Evolutionary conservation across 805 yeast genomes (phyloP).

Genomic region (Alloascoidea africana): DNA sequence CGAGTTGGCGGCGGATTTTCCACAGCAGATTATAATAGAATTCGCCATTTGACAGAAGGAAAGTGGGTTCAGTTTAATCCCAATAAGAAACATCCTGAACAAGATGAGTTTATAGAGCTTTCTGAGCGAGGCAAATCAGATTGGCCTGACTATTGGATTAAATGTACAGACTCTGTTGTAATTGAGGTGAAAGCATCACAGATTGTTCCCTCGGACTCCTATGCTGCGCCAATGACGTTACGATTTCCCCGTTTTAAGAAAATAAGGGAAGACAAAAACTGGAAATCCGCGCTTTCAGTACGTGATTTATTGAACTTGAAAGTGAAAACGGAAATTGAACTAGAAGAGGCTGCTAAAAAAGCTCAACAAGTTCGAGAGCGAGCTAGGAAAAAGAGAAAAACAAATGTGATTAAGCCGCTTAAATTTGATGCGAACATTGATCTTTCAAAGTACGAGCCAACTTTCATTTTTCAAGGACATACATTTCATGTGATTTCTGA

Average conservation of each 20-base stretch:
- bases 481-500: constrained; percentile 5
- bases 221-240: constrained; percentile 53
- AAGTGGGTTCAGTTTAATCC: constrained; percentile 38
- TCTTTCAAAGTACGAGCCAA: constrained; percentile 8
- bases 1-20: constrained; percentile 78
- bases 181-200: constrained; percentile 76
- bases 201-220: constrained; percentile 35
- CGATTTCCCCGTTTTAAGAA: constrained; percentile 61
- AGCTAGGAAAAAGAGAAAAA: constrained; percentile 17
- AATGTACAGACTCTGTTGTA: constrained; percentile 64
- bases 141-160: constrained; percentile 62
- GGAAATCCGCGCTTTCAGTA: constrained; percentile 22
- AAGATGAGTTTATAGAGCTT: constrained; percentile 9
- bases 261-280: constrained; percentile 55
- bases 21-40: constrained; percentile 38
- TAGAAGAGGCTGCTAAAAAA: constrained; percentile 8
- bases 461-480: constrained; percentile 7
- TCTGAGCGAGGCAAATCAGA: constrained; percentile 12
- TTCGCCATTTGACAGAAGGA: constrained; percentile 39
- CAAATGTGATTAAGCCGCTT: constrained; percentile 4
- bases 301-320: constrained; percentile 14
- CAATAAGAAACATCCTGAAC: constrained; percentile 24
- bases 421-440: constrained; percentile 13
- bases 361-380: constrained; percentile 12
- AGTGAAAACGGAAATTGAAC: constrained; percentile 15